These are phyloP conservation scores for Arabidopsis thaliana DNA, from an alignment of 345 rosid genomes.

Conservation along the genomic window DNA sequence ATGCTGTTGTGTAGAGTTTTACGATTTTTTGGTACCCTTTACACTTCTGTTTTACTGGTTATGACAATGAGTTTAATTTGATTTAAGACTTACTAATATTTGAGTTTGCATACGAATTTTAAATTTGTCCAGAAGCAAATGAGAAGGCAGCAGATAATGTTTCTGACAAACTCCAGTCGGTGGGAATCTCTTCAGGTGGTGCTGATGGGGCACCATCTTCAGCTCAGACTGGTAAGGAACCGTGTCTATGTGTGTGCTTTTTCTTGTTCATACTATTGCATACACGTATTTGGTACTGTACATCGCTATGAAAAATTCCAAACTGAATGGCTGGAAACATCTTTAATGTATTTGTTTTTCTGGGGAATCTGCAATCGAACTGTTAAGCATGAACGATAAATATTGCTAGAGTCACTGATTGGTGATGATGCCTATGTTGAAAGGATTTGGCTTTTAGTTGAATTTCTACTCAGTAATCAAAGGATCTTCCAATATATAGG, in stretches of 20 bases:
- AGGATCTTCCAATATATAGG: slow-evolving; percentile 43
- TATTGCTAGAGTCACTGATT: not conserved
- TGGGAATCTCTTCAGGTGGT: slow-evolving; percentile 65
- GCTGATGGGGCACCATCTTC: slow-evolving; percentile 60
- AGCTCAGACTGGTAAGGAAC: slow-evolving; percentile 44
- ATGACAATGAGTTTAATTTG: not conserved
- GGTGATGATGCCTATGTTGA: slow-evolving; percentile 2
- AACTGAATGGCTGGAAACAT: slow-evolving; percentile 5
- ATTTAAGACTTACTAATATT: not conserved
- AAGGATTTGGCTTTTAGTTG: not conserved
- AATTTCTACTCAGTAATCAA: not conserved
- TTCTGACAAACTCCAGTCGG: slow-evolving; percentile 69
- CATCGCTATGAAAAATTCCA: not conserved
- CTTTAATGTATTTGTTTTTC: not conserved
- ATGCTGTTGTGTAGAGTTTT: slow-evolving; percentile 1
- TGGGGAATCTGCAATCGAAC: not conserved
- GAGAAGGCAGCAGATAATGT: slow-evolving; percentile 69
- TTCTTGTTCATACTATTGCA: not conserved
- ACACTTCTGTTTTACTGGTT: not conserved
- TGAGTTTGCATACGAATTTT: not conserved
- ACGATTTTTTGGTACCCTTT: not conserved
- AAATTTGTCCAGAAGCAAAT: slow-evolving; percentile 55
- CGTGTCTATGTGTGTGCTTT: not conserved
- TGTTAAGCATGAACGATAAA: slow-evolving; percentile 4
- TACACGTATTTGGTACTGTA: not conserved